Conservation (phyloP, 2,329 filamentous ascomycete genomes). For the Bipolaris victoriae region DNA sequence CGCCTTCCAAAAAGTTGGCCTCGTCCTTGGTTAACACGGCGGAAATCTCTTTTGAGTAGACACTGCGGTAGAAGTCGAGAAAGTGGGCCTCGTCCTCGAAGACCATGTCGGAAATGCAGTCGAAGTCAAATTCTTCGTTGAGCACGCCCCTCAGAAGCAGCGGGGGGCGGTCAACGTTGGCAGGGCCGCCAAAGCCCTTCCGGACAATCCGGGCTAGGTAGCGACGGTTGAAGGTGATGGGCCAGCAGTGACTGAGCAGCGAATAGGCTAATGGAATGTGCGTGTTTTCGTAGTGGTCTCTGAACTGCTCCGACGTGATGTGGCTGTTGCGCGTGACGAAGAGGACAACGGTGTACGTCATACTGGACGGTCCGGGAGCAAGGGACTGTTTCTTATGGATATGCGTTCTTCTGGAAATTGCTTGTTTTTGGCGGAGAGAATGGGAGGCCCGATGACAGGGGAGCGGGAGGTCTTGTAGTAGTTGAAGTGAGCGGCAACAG, state of each 20-base stretch:
- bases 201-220: conserved; percentile 36
- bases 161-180: conserved; percentile 31
- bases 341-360: conserved; percentile 36
- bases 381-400: background rate
- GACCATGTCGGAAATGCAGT: conserved; percentile 34
- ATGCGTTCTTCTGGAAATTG: background rate
- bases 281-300: conserved; percentile 34
- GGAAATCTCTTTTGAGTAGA: conserved; percentile 32
- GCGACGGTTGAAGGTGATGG: conserved; percentile 29
- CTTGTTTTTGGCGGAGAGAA: background rate
- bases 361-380: conserved; percentile 6
- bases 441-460: background rate
- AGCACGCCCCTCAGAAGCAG: conserved; percentile 31
- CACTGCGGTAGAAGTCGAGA: conserved; percentile 32
- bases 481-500: background rate
- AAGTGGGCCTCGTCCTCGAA: conserved; percentile 33
- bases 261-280: conserved; percentile 36
- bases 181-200: conserved; percentile 35
- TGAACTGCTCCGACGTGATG: conserved; percentile 35
- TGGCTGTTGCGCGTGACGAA: conserved; percentile 33
- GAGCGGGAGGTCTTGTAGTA: too few species aligned
- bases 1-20: conserved; percentile 29
- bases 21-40: conserved; percentile 33
- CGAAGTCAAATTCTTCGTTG: conserved; percentile 33
- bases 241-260: conserved; percentile 28